phyloP scores from a whole-genome alignment of 225 moss, liverwort and hornwort genomes.

The Polytrichum formosum region DNA sequence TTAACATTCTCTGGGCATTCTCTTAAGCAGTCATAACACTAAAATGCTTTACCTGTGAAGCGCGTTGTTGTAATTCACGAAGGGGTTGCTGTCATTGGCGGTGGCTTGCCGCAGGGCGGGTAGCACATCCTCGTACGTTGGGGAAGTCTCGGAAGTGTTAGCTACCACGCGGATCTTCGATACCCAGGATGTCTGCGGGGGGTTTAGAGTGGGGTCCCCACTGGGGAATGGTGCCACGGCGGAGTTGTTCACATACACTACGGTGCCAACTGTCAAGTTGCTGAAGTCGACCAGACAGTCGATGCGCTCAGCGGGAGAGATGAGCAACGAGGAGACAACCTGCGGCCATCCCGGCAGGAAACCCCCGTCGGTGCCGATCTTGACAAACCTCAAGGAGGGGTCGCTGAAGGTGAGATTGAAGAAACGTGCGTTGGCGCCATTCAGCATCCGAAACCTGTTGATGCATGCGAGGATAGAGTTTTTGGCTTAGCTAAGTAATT shows the following conservation, averaged over 20 bases:
- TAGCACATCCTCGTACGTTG: not conserved
- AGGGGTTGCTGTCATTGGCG: not conserved
- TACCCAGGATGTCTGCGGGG: constrained; percentile 4
- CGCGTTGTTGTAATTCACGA: not conserved
- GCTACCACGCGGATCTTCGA: constrained; percentile 17
- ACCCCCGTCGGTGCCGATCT: constrained; percentile 62
- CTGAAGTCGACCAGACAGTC: constrained; percentile 51
- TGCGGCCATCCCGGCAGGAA: constrained; percentile 23
- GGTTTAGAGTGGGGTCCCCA: constrained; percentile 11
- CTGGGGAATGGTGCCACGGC: constrained; percentile 35
- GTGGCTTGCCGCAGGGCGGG: too few relatives aligned
- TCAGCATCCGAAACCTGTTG: constrained; percentile 28
- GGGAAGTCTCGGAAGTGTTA: not conserved
- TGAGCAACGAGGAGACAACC: constrained; percentile 2
- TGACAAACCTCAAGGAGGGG: constrained; percentile 20
- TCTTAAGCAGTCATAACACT: too few relatives aligned
- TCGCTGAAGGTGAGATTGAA: constrained; percentile 23
- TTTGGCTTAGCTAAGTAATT: not conserved
- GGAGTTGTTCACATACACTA: constrained; percentile 41
- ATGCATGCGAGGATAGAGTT: constrained; percentile 5
- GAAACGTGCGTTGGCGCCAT: constrained; percentile 42
- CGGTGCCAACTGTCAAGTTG: constrained; percentile 14
- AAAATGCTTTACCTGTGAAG: constrained; percentile 11
- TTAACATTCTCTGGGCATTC: too few relatives aligned
- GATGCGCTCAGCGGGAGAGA: constrained; percentile 40